These are phyloP conservation scores for Glaciozyma antarctica DNA, from an alignment of 768 basidiomycete species.

Conservation along the genomic window DNA sequence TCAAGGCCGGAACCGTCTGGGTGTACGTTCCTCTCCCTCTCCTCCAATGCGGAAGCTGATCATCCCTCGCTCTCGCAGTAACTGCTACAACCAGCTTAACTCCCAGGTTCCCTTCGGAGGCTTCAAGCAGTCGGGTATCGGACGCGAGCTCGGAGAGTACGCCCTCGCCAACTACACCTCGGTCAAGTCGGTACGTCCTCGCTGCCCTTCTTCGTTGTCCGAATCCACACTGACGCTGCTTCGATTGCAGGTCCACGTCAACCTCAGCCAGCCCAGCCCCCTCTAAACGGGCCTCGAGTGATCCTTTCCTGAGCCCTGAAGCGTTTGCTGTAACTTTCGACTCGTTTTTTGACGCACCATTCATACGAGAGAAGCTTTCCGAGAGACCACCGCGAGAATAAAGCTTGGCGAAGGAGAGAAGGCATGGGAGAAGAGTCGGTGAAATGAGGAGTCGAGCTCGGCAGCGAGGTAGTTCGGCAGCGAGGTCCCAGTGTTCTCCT, in stretches of 20 bases:
- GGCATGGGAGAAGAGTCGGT: too few relatives aligned
- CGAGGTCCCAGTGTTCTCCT: too few relatives aligned
- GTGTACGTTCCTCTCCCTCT: conserved; percentile 43
- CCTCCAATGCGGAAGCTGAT: conserved; percentile 25
- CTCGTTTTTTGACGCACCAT: too few relatives aligned
- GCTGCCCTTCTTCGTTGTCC: background rate
- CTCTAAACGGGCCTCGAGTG: conserved; percentile 5
- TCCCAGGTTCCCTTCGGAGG: conserved; percentile 41
- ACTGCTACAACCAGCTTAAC: conserved; percentile 37
- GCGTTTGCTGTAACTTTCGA: too few relatives aligned
- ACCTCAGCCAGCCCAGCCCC: conserved; percentile 19
- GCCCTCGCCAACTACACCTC: conserved; percentile 32
- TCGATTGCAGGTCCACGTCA: conserved; percentile 25
- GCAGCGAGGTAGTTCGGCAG: too few relatives aligned
- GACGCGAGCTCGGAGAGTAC: conserved; percentile 37
- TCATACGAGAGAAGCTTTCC: too few relatives aligned
- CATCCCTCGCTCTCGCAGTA: conserved; percentile 10
- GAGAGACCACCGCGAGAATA: too few relatives aligned
- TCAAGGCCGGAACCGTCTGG: conserved; percentile 56
- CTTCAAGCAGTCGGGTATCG: conserved; percentile 44
- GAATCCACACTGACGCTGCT: background rate
- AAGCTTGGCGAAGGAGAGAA: too few relatives aligned
- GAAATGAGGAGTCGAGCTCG: too few relatives aligned
- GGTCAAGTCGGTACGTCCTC: conserved; percentile 17
- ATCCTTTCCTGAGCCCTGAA: too few relatives aligned